phyloP scores from a whole-genome alignment of 106 monocot species.

The Dendrobium chrysotoxum region DNA sequence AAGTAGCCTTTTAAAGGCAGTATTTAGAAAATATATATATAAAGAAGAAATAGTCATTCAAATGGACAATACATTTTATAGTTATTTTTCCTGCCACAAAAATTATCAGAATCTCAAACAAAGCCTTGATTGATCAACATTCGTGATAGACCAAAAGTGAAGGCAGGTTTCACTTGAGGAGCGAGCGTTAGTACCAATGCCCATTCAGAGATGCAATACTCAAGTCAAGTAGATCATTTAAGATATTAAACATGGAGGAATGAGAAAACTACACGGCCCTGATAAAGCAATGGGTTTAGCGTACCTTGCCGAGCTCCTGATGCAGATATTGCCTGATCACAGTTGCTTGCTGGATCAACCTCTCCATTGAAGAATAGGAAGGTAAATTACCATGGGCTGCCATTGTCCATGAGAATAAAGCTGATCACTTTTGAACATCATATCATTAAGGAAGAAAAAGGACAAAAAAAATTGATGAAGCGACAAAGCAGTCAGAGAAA shows the following conservation, averaged over 20 bases:
- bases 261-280: background rate
- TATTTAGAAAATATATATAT: no score
- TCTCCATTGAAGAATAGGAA: conserved; percentile 80
- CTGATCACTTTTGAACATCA: conserved; percentile 2
- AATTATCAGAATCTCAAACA: no score
- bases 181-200: no score
- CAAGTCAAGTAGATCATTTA: background rate
- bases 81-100: no score
- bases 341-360: conserved; percentile 70
- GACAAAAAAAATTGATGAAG: background rate
- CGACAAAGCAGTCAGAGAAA: background rate
- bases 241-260: background rate
- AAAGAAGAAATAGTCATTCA: background rate
- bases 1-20: no score
- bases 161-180: no score
- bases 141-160: no score
- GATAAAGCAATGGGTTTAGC: background rate
- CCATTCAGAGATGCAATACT: background rate
- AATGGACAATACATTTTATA: no score
- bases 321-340: conserved; percentile 62
- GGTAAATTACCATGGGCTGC: conserved; percentile 79
- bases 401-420: conserved; percentile 14
- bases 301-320: conserved; percentile 78
- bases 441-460: background rate
- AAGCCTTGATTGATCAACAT: no score